Conservation (phyloP, 2,329 filamentous ascomycete species). For the Dryadomyces sulphureus region DNA sequence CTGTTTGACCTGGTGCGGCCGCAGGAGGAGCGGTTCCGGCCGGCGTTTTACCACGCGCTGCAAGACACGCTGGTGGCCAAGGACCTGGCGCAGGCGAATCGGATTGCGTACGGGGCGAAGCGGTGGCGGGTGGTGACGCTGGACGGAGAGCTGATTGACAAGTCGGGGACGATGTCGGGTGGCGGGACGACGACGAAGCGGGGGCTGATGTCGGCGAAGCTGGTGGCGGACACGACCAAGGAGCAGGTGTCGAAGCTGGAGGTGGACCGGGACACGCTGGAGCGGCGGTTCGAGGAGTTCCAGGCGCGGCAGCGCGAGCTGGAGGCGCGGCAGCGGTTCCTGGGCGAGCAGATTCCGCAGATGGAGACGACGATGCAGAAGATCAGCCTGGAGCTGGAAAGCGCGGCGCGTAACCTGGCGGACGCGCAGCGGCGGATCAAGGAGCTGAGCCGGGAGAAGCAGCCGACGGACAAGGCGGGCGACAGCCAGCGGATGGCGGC, state of each 20-base stretch:
- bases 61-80: conserved; percentile 89
- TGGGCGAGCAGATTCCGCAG: conserved; percentile 66
- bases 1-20: conserved; percentile 86
- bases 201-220: conserved; percentile 93
- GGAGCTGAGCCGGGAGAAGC: conserved; percentile 68
- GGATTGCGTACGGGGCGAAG: conserved; percentile 86
- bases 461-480: conserved; percentile 49
- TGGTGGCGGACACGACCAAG: conserved; percentile 71
- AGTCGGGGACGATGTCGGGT: conserved; percentile 97
- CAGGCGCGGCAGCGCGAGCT: conserved; percentile 73
- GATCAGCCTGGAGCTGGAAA: conserved; percentile 75
- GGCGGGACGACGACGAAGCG: conserved; percentile 82
- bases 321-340: conserved; percentile 55
- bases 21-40: conserved; percentile 72
- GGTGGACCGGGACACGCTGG: conserved; percentile 68
- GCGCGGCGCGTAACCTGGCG: conserved; percentile 65
- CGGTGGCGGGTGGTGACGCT: conserved; percentile 95
- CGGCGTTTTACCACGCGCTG: conserved; percentile 90
- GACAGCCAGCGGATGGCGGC: conserved; percentile 61
- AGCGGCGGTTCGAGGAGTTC: conserved; percentile 70
- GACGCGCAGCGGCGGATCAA: conserved; percentile 76
- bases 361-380: conserved; percentile 89
- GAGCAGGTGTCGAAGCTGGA: conserved; percentile 85
- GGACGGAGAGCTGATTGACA: conserved; percentile 90
- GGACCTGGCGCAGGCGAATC: conserved; percentile 88